Percentiles rank a stretch among this genome's conserved stretches.
phyloP scores from a whole-genome alignment of 768 basidiomycete genomes.

The Rhodocollybia butyracea region DNA sequence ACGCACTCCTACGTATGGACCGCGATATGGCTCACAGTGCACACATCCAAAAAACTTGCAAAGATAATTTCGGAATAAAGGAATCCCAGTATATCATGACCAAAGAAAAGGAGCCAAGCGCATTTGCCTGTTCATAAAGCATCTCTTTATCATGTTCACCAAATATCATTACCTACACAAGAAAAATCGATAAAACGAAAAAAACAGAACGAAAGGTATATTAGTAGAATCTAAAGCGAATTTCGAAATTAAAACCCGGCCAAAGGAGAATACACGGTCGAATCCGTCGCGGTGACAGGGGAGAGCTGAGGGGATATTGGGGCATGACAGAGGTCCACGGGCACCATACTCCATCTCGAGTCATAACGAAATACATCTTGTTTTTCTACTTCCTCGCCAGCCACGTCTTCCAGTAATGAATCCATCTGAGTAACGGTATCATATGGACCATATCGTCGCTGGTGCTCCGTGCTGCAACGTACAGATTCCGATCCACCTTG shows the following conservation, averaged over 20 bases:
- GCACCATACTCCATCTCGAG: slow-evolving; percentile 3
- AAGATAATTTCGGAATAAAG: too few relatives aligned
- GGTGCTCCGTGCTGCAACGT: not conserved
- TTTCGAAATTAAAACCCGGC: not conserved
- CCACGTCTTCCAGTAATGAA: not conserved
- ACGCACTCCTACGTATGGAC: too few relatives aligned
- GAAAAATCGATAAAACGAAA: not conserved
- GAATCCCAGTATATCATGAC: too few relatives aligned
- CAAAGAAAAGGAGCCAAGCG: too few relatives aligned
- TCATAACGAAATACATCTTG: slow-evolving; percentile 3
- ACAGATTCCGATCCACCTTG: not conserved
- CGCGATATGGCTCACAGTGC: too few relatives aligned
- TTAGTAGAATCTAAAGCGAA: too few relatives aligned
- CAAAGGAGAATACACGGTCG: slow-evolving; percentile 4
- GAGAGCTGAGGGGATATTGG: not conserved
- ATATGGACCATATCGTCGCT: not conserved
- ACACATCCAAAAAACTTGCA: too few relatives aligned
- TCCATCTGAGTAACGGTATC: not conserved
- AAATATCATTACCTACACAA: not conserved
- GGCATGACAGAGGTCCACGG: not conserved
- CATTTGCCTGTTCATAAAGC: too few relatives aligned
- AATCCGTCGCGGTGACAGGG: slow-evolving; percentile 8
- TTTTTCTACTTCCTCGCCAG: not conserved
- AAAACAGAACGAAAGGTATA: too few relatives aligned
- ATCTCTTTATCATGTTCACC: too few relatives aligned